These are phyloP conservation scores for Chara braunii DNA, from an alignment of 139 green algal species.

Conservation along the genomic window DNA sequence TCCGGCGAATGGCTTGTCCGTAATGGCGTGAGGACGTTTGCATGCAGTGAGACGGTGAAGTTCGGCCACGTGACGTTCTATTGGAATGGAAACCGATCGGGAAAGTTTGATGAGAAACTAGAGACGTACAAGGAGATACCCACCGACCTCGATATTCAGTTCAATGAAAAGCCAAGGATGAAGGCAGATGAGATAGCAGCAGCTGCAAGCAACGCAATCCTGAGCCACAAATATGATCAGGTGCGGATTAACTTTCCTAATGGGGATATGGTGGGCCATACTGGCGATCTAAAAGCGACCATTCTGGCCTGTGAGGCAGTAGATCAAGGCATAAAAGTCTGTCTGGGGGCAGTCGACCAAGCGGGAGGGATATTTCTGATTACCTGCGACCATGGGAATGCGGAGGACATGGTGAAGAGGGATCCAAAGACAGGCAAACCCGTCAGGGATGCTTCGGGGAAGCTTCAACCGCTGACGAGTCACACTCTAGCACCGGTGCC, in stretches of 20 bases:
- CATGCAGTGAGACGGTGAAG: slow-evolving; percentile 90
- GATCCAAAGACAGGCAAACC: slow-evolving; percentile 74
- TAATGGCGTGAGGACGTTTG: slow-evolving; percentile 74
- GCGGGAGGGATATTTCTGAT: slow-evolving; percentile 66
- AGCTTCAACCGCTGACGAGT: slow-evolving; percentile 72
- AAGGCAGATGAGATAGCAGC: slow-evolving; percentile 85
- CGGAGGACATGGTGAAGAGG: slow-evolving; percentile 92
- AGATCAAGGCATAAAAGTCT: slow-evolving; percentile 68
- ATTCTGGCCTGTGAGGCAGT: slow-evolving; percentile 51
- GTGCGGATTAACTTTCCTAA: slow-evolving; percentile 51
- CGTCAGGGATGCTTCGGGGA: slow-evolving; percentile 55
- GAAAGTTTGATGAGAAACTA: slow-evolving; percentile 78
- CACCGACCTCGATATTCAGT: slow-evolving; percentile 68
- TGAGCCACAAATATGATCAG: slow-evolving; percentile 47
- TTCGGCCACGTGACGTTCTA: slow-evolving; percentile 91
- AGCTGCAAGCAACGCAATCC: slow-evolving; percentile 74
- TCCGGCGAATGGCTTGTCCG: slow-evolving; percentile 71
- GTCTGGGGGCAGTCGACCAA: slow-evolving; percentile 49
- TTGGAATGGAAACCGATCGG: slow-evolving; percentile 92
- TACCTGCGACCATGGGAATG: slow-evolving; percentile 89
- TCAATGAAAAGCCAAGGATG: slow-evolving; percentile 87
- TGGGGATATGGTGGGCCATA: slow-evolving; percentile 71
- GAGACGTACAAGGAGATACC: slow-evolving; percentile 90
- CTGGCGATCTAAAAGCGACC: slow-evolving; percentile 54
- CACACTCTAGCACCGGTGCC: slow-evolving; percentile 88